Conservation (phyloP, 768 basidiomycete genomes). For the Suillus spraguei region DNA sequence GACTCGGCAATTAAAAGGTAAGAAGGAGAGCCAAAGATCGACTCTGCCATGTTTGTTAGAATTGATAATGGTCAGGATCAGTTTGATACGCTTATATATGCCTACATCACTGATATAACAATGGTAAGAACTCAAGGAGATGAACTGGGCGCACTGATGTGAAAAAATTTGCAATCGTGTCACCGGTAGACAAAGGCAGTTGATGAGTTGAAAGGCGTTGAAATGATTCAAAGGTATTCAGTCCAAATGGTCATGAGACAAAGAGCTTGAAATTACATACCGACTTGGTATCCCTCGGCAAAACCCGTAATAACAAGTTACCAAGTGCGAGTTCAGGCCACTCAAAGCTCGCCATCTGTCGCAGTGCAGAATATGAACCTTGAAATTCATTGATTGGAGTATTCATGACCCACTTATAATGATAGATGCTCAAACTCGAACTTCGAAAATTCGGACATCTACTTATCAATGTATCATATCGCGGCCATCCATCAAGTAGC, state of each 20-base stretch:
- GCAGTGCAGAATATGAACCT: not conserved
- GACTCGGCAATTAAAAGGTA: slow-evolving; percentile 20
- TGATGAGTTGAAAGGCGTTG: not conserved
- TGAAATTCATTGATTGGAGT: not conserved
- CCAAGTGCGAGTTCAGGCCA: too few species aligned
- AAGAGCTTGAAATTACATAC: not conserved
- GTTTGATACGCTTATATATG: not conserved
- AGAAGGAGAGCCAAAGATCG: slow-evolving; percentile 32
- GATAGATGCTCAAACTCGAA: not conserved
- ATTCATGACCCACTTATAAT: not conserved
- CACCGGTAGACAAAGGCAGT: not conserved
- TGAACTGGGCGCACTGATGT: not conserved
- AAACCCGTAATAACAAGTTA: not conserved
- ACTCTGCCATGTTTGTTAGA: slow-evolving; percentile 24
- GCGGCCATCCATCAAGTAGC: not conserved
- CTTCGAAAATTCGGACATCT: not conserved
- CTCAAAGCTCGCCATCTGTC: not conserved
- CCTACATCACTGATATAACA: not conserved
- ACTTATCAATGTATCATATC: not conserved
- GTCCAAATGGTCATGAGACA: not conserved
- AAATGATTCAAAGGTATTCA: not conserved
- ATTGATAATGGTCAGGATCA: not conserved
- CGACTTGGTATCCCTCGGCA: not conserved
- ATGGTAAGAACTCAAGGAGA: not conserved
- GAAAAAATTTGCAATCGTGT: not conserved